Evolutionary conservation across 345 rosid species (phyloP).

Genomic region (Citrus glauca): DNA sequence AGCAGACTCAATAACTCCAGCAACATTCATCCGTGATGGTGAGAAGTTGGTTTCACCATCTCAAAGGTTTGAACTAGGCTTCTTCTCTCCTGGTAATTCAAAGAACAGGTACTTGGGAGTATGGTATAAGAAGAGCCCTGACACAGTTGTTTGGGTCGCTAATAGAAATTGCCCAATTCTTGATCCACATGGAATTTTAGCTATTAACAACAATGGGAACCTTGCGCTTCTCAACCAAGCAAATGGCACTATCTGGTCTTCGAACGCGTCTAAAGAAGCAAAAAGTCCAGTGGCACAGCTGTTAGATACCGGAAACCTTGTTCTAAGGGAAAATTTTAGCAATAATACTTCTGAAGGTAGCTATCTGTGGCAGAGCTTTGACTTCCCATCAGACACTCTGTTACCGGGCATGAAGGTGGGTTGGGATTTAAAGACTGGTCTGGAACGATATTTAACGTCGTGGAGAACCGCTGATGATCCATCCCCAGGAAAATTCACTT

Average conservation of each 20-base stretch:
- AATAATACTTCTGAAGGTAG: not conserved
- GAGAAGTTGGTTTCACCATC: not conserved
- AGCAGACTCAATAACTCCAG: too few species aligned
- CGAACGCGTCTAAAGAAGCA: constrained; percentile 13
- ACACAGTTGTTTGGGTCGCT: constrained; percentile 30
- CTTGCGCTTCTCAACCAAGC: constrained; percentile 26
- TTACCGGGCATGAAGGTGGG: constrained; percentile 37
- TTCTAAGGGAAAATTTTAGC: constrained; percentile 19
- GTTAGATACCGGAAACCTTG: constrained; percentile 40
- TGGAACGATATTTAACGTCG: constrained; percentile 23
- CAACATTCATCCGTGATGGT: too few species aligned
- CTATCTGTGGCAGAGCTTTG: constrained; percentile 49
- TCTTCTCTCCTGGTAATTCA: too few species aligned
- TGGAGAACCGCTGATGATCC: constrained; percentile 21
- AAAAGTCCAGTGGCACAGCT: constrained; percentile 27
- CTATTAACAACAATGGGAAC: constrained; percentile 17
- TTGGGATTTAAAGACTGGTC: constrained; percentile 24
- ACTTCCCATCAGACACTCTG: constrained; percentile 30
- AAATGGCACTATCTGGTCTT: constrained; percentile 25
- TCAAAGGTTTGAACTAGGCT: too few species aligned
- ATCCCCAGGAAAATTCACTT: constrained; percentile 15
- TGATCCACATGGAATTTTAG: constrained; percentile 22
- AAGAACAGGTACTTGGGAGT: too few species aligned
- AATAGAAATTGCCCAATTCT: constrained; percentile 32
- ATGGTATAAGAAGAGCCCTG: not conserved